These are phyloP conservation scores for Ophiostoma himal-ulmi DNA, from an alignment of 2,329 filamentous ascomycete species.

Conservation along the genomic window DNA sequence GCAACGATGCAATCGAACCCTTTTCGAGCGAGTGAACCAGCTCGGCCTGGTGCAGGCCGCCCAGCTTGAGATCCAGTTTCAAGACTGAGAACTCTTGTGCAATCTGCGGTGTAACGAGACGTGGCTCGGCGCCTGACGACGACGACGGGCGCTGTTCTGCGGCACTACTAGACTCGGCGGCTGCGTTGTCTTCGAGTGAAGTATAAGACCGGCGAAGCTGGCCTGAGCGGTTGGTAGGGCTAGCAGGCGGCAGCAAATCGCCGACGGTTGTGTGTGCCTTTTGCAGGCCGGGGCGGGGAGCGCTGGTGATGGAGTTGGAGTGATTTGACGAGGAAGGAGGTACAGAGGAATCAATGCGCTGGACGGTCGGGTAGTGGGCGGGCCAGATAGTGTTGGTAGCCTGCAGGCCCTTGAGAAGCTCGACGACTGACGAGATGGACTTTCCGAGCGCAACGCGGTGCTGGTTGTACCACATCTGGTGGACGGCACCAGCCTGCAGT, in stretches of 20 bases:
- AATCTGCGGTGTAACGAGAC: slow-evolving; percentile 85
- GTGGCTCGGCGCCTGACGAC: slow-evolving; percentile 51
- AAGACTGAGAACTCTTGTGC: slow-evolving; percentile 93
- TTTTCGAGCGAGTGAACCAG: slow-evolving; percentile 94
- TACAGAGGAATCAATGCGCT: slow-evolving; percentile 48
- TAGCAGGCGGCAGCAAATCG: slow-evolving; percentile 33
- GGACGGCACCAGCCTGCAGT: slow-evolving; percentile 72
- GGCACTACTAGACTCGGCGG: slow-evolving; percentile 66
- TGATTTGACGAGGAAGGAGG: slow-evolving; percentile 38
- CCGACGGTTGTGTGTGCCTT: slow-evolving; percentile 58
- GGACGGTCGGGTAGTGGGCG: slow-evolving; percentile 85
- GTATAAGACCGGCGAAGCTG: slow-evolving; percentile 57
- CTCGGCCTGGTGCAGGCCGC: slow-evolving; percentile 77
- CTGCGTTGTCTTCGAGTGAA: slow-evolving; percentile 53
- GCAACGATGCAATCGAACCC: slow-evolving; percentile 75
- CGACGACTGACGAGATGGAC: slow-evolving; percentile 79
- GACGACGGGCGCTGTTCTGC: slow-evolving; percentile 52
- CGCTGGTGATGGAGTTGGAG: slow-evolving; percentile 26
- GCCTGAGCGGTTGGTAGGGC: not conserved
- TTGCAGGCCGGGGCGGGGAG: slow-evolving; percentile 53
- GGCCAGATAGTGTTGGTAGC: slow-evolving; percentile 88
- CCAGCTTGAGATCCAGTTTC: slow-evolving; percentile 90
- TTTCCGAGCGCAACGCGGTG: slow-evolving; percentile 83
- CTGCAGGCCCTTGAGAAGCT: slow-evolving; percentile 75
- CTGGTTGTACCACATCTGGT: slow-evolving; percentile 91